Percentiles rank a stretch among this genome's conserved stretches.
Evolutionary conservation across 2,329 filamentous ascomycete species (phyloP).

Genomic region (Talaromyces albobiverticillius): DNA sequence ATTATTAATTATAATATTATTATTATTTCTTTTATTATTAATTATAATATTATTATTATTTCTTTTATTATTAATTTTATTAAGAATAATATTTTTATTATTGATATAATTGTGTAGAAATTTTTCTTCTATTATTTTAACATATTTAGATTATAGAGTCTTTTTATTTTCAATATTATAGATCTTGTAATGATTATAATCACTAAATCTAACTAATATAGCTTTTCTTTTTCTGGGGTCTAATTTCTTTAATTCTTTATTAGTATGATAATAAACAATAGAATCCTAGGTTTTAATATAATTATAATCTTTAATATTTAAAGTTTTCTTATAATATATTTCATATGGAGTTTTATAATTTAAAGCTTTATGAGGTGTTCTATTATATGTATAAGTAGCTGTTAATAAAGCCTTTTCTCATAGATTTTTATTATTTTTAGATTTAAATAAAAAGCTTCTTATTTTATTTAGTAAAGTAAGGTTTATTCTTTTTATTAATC

Average conservation of each 20-base stretch:
- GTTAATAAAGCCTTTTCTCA: neutral
- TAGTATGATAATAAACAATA: neutral
- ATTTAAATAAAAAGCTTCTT: conserved; percentile 1
- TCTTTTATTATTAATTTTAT: neutral
- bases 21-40: too few relatives aligned
- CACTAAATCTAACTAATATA: neutral
- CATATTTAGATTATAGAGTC: neutral
- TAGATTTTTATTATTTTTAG: neutral
- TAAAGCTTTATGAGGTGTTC: neutral
- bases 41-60: neutral
- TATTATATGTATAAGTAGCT: neutral
- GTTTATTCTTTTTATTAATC: conserved; percentile 2
- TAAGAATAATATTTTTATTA: neutral
- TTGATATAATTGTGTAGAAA: neutral
- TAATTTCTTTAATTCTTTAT: neutral
- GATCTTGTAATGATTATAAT: conserved; percentile 2
- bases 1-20: neutral
- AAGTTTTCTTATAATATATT: neutral
- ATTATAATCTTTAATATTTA: neutral
- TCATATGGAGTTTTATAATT: neutral
- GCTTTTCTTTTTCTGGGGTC: neutral
- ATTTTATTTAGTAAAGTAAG: conserved; percentile 1
- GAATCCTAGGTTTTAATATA: neutral
- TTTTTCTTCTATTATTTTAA: neutral
- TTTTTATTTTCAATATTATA: neutral